phyloP scores from a whole-genome alignment of 108 stramenopile species.

The Cyclotella baltica region DNA sequence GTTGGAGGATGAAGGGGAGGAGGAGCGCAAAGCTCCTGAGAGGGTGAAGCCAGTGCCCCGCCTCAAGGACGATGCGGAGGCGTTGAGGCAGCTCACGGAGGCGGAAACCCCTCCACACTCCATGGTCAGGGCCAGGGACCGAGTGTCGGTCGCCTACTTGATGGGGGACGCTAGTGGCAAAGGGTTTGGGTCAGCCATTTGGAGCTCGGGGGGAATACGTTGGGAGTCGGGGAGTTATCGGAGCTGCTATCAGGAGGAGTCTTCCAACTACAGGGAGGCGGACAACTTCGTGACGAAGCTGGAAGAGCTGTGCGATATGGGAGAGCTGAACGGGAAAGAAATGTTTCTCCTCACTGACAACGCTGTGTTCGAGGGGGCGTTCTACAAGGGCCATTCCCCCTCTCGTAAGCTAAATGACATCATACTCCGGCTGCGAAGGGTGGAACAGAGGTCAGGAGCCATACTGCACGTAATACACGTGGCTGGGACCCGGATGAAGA shows the following conservation, averaged over 20 bases:
- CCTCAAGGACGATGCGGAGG: constrained; percentile 25
- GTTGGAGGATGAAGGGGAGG: background rate
- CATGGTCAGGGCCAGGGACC: background rate
- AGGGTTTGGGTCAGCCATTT: constrained; percentile 39
- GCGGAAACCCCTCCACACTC: background rate
- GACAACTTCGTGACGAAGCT: constrained; percentile 26
- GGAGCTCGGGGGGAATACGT: background rate
- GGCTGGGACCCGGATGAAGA: constrained; percentile 57
- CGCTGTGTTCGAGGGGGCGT: constrained; percentile 39
- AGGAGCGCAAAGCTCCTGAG: background rate
- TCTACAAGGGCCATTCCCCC: too few relatives aligned
- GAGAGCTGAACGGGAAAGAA: constrained; percentile 22
- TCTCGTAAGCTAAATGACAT: constrained; percentile 27
- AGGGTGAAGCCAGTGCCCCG: constrained; percentile 36
- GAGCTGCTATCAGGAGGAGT: background rate
- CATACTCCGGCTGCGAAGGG: constrained; percentile 35
- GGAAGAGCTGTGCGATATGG: background rate
- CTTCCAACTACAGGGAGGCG: constrained; percentile 42
- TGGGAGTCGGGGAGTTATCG: constrained; percentile 14
- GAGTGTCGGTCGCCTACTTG: constrained; percentile 28
- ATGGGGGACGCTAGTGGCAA: constrained; percentile 45
- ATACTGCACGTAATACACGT: constrained; percentile 44
- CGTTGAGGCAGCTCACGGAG: background rate
- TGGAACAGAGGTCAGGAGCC: constrained; percentile 7
- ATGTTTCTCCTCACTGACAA: constrained; percentile 59